Base-by-base conservation (phyloP, 805 yeast species). In the Starmerella apis region DNA sequence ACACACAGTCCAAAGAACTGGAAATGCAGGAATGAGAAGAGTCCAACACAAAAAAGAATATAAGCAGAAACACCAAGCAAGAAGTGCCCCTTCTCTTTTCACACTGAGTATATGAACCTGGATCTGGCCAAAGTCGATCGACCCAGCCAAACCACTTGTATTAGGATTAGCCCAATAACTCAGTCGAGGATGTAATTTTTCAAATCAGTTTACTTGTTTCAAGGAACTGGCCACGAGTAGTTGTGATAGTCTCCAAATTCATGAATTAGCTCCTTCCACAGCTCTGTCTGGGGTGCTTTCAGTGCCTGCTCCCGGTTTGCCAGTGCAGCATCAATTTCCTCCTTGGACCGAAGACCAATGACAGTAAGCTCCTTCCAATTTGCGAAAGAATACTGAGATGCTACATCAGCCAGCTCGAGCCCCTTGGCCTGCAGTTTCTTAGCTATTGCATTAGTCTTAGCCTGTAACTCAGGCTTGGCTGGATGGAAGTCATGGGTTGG, bases 401-500 rank as follows among this genome's bases (percentile, higher is more conserved):
- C 84, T 53, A 87, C 64, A 54, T 83, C 90, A 0, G 96, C 95
- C 47, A 90, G 67, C 53, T 86, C 92, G 3, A 77, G 71, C 41
- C 72, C 68, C 35, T 74, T 59, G 3, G 65, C 53, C 7, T 59
- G 58, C 0, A 79, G 74, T 30, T 78, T 68, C 28, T 66, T 61
- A 2, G 79, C 80, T 0, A 77, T 78, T 42, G 61, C 55, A 27
- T 62, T 59, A 13, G 75, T 73, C 37, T 64, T 59, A 1, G 68
- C 67, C 54, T 74, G 79, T 54, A 88, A 68, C n/a, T 64, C 75
- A 14, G 64, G 58, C 0, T 80, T 68, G 3, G 86, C 92, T 0
- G 96, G 96, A 61, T 88, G 96, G 73, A 87, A 90, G 1, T 71
- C 60, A 55, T 76, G 81, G 0, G 95, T 81, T 30, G 72, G 69